These are phyloP conservation scores for Aspergillus flavus DNA, from an alignment of 2,329 filamentous ascomycete species.

Conservation along the genomic window DNA sequence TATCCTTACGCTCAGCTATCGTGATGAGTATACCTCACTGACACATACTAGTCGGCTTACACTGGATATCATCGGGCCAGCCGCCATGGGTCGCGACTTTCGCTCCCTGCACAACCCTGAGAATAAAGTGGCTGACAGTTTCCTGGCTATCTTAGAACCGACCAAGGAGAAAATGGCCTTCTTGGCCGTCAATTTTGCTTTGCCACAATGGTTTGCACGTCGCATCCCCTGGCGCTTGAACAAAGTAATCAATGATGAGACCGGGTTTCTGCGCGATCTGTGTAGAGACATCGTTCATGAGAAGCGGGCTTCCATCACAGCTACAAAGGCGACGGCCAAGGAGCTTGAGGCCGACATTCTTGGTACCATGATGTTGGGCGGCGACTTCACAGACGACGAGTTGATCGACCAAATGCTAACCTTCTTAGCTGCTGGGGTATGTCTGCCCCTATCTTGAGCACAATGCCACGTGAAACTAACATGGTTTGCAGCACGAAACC, in stretches of 20 bases:
- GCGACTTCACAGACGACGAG: constrained; percentile 42
- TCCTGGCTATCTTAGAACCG: constrained; percentile 54
- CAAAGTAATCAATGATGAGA: constrained; percentile 32
- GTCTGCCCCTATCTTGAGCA: constrained; percentile 3
- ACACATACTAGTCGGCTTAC: constrained; percentile 47
- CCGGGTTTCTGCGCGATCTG: constrained; percentile 32
- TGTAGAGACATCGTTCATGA: constrained; percentile 40
- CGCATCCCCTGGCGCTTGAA: constrained; percentile 47
- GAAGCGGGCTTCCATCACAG: constrained; percentile 31
- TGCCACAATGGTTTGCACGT: constrained; percentile 55
- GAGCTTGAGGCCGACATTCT: constrained; percentile 42
- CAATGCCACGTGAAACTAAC: constrained; percentile 13
- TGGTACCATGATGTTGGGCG: constrained; percentile 40
- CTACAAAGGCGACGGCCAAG: constrained; percentile 40
- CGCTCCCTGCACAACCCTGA: constrained; percentile 52
- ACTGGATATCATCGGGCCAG: constrained; percentile 61
- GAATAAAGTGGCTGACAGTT: constrained; percentile 57
- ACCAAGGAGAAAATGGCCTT: constrained; percentile 47
- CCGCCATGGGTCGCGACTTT: constrained; percentile 61
- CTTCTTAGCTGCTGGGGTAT: constrained; percentile 43
- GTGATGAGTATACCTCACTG: background rate
- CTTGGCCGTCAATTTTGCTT: constrained; percentile 47
- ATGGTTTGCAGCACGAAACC: constrained; percentile 52
- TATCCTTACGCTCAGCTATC: constrained; percentile 9
- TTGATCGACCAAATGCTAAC: constrained; percentile 48